Conservation (phyloP, 2,329 filamentous ascomycete genomes). For the Magnaporthales sp. region DNA sequence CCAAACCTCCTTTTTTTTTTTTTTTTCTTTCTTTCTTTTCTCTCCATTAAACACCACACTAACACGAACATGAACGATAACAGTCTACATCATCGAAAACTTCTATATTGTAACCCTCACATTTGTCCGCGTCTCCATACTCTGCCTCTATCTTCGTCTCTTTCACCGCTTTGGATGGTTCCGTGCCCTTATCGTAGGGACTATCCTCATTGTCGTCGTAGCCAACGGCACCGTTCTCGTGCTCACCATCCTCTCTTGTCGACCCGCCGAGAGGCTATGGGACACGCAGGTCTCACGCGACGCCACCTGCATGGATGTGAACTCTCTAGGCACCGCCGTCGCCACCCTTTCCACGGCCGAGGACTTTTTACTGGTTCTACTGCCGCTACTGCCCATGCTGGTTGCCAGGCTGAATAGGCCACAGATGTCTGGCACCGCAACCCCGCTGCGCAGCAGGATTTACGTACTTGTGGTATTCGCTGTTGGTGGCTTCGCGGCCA, state of each 20-base stretch:
- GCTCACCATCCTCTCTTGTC: constrained; percentile 11
- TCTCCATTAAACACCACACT: neutral
- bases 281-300: constrained; percentile 4
- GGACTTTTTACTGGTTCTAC: constrained; percentile 8
- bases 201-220: constrained; percentile 5
- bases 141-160: constrained; percentile 10
- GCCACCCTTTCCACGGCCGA: constrained; percentile 8
- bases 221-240: constrained; percentile 7
- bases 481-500: constrained; percentile 8
- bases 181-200: neutral
- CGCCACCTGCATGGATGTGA: constrained; percentile 8
- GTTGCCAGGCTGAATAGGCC: neutral
- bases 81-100: constrained; percentile 11
- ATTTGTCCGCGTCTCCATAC: constrained; percentile 8
- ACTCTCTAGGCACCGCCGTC: constrained; percentile 9
- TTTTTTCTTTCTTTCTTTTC: no score
- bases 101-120: constrained; percentile 9
- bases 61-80: neutral
- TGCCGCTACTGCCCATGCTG: constrained; percentile 9
- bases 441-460: neutral
- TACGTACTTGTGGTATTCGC: constrained; percentile 10
- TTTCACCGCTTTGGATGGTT: constrained; percentile 8
- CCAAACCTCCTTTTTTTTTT: neutral
- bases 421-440: neutral
- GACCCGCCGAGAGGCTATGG: constrained; percentile 10